phyloP scores from a whole-genome alignment of 768 basidiomycete genomes.

The Lentinula detonsa region DNA sequence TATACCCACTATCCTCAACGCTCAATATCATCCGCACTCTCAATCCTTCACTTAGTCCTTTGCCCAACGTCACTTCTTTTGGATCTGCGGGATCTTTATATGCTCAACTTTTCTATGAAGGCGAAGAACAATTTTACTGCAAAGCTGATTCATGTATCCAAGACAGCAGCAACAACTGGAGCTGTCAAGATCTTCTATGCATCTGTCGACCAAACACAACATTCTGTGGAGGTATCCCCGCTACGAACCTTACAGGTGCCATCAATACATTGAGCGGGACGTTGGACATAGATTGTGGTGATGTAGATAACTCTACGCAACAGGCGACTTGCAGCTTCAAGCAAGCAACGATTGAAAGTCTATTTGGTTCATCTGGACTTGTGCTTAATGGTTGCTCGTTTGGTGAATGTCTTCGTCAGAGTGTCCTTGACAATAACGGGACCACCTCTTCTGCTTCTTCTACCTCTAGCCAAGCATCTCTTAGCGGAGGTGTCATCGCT shows the following conservation, averaged over 20 bases:
- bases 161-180: slow-evolving; percentile 51
- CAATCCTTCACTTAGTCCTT: slow-evolving; percentile 61
- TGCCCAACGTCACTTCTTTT: slow-evolving; percentile 56
- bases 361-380: slow-evolving; percentile 79
- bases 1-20: slow-evolving; percentile 67
- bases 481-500: slow-evolving; percentile 83
- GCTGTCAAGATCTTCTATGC: slow-evolving; percentile 70
- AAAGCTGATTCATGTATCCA: slow-evolving; percentile 67
- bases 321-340: slow-evolving; percentile 70
- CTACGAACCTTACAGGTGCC: slow-evolving; percentile 45
- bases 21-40: slow-evolving; percentile 79
- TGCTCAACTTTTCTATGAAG: slow-evolving; percentile 73
- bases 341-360: slow-evolving; percentile 52
- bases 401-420: slow-evolving; percentile 86
- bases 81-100: slow-evolving; percentile 47
- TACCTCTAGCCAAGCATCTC: slow-evolving; percentile 29
- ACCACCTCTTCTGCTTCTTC: slow-evolving; percentile 27
- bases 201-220: slow-evolving; percentile 60
- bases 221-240: slow-evolving; percentile 62
- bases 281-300: slow-evolving; percentile 63
- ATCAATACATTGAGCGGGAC: slow-evolving; percentile 64
- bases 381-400: slow-evolving; percentile 66
- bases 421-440: slow-evolving; percentile 56
- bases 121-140: slow-evolving; percentile 88
- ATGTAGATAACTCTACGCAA: slow-evolving; percentile 33